A percentile compares a stretch with the other conserved stretches of the same genome.
Evolutionary conservation across 192 early-diverging fungal genomes (phyloP).

Genomic region (Endogone sp.): DNA sequence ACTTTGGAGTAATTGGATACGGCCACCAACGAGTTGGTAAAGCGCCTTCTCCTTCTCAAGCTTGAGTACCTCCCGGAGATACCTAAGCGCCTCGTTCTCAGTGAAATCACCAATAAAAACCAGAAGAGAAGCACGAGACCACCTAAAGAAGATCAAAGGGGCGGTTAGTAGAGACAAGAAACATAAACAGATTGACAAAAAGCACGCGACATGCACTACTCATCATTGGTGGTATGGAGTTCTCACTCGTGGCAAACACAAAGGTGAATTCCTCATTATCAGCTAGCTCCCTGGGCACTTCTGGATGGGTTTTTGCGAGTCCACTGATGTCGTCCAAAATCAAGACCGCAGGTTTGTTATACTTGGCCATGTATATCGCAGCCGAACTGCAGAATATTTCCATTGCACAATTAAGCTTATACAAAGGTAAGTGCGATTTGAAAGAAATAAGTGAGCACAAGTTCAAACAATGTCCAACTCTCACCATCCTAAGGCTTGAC

Average conservation of each 20-base stretch:
- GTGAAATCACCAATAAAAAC: no score
- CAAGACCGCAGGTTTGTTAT: conserved; percentile 16
- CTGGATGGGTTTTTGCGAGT: conserved; percentile 1
- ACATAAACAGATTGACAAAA: no score
- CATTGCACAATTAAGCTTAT: conserved; percentile 2
- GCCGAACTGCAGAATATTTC: not conserved
- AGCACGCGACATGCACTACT: conserved; percentile 6
- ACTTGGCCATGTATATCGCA: conserved; percentile 11
- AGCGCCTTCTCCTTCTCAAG: no score
- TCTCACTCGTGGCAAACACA: conserved; percentile 14
- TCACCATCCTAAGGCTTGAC: not conserved
- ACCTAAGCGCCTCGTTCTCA: no score
- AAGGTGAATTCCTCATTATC: conserved; percentile 4
- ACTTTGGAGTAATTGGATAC: no score
- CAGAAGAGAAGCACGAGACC: no score
- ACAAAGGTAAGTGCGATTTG: conserved; percentile 11
- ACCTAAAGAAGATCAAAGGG: no score
- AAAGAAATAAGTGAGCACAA: no score
- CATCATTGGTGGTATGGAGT: conserved; percentile 4
- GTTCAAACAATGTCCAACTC: conserved; percentile 8
- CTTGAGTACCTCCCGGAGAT: no score
- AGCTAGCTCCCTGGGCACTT: conserved; percentile 6
- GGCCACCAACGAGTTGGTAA: no score
- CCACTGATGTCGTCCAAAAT: conserved; percentile 15
- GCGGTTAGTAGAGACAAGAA: no score